phyloP scores from a whole-genome alignment of 2,329 filamentous ascomycete genomes.

The Fusarium sp. region DNA sequence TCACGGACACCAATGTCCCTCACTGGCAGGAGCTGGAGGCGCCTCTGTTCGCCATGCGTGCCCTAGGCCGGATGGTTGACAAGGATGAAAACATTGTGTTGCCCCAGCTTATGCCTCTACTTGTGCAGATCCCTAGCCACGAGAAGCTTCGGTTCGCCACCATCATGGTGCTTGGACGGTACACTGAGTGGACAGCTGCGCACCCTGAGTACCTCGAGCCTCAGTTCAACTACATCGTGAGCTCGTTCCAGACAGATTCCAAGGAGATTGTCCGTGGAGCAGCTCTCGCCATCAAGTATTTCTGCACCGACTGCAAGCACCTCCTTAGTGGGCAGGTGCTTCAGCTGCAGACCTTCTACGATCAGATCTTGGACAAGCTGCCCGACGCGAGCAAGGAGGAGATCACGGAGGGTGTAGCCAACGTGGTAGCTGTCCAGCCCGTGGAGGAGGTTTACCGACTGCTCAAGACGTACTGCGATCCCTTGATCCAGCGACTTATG shows the following conservation, averaged over 20 bases:
- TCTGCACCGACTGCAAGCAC: conserved; percentile 93
- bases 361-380: conserved; percentile 84
- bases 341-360: conserved; percentile 91
- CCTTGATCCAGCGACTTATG: conserved; percentile 85
- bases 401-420: conserved; percentile 93
- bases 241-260: conserved; percentile 86
- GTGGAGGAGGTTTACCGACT: conserved; percentile 79
- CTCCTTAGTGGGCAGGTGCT: conserved; percentile 82
- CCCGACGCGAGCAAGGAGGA: conserved; percentile 91
- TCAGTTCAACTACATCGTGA: conserved; percentile 95
- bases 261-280: conserved; percentile 91
- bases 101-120: conserved; percentile 88
- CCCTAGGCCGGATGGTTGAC: conserved; percentile 96
- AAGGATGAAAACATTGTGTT: conserved; percentile 86
- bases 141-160: conserved; percentile 98
- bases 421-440: conserved; percentile 87
- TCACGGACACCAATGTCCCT: conserved; percentile 76
- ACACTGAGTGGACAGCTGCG: conserved; percentile 96
- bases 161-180: conserved; percentile 95
- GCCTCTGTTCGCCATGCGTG: conserved; percentile 91
- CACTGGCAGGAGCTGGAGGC: conserved; percentile 98
- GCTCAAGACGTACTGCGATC: conserved; percentile 92
- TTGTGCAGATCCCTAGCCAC: conserved; percentile 93
- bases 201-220: conserved; percentile 91
- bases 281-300: conserved; percentile 93